phyloP scores from a whole-genome alignment of 805 yeast genomes.

The Metschnikowia kunwiensis region DNA sequence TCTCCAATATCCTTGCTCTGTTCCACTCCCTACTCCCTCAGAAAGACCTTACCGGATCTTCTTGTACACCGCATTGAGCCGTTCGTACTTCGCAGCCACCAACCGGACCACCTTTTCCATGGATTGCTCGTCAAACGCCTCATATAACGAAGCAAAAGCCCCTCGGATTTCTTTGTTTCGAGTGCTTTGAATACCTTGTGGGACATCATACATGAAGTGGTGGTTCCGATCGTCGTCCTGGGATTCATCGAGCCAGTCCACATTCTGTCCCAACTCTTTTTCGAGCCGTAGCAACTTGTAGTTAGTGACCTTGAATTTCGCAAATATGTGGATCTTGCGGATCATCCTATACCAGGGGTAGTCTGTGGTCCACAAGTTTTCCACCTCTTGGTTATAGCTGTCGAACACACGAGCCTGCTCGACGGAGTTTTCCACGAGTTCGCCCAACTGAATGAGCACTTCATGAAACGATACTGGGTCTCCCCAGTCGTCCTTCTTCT shows the following conservation, averaged over 20 bases:
- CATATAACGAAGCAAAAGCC: constrained; percentile 17
- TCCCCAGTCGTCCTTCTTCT: constrained; percentile 9
- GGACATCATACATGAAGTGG: constrained; percentile 17
- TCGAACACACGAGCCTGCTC: constrained; percentile 45
- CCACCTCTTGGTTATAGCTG: constrained; percentile 43
- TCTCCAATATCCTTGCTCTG: too few species aligned
- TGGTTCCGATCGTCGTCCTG: constrained; percentile 9
- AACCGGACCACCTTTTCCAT: constrained; percentile 10
- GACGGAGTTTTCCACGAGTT: constrained; percentile 1
- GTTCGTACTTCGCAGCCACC: constrained; percentile 16
- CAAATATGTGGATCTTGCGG: constrained; percentile 57
- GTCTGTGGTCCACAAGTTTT: constrained; percentile 54
- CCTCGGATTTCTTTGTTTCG: constrained; percentile 8
- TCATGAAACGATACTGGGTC: constrained; percentile 16
- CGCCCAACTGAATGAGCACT: constrained; percentile 23
- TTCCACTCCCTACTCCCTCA: too few species aligned
- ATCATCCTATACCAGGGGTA: constrained; percentile 73
- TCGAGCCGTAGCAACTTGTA: constrained; percentile 45
- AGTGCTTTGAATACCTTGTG: constrained; percentile 7
- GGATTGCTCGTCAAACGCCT: constrained; percentile 12
- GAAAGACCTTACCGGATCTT: constrained; percentile 8
- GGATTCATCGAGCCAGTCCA: constrained; percentile 16
- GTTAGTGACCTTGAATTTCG: constrained; percentile 54
- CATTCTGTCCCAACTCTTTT: constrained; percentile 23
- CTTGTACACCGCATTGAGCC: constrained; percentile 11